A percentile compares a stretch with the other conserved stretches of the same genome.
phyloP scores from a whole-genome alignment of 352 stramenopile species.

The Globisporangium heterothallicum region DNA sequence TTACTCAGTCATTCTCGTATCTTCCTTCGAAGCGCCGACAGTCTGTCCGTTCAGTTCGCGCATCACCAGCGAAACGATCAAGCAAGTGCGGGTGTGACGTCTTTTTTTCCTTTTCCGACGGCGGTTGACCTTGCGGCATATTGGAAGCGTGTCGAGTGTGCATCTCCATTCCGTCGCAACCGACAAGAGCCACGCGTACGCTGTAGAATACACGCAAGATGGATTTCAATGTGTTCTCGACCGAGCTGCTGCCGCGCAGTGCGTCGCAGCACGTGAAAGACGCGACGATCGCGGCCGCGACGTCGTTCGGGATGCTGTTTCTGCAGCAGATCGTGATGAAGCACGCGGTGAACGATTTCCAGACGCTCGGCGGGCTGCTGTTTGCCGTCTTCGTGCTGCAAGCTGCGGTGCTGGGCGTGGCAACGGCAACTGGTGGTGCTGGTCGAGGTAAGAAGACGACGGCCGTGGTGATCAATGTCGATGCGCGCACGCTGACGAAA shows the following conservation, averaged over 20 bases:
- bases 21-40: not conserved
- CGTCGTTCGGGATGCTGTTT: slow-evolving; percentile 15
- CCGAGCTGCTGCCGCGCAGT: slow-evolving; percentile 6
- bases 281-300: slow-evolving; percentile 8
- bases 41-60: not conserved
- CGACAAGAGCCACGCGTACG: too few species aligned
- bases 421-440: not conserved
- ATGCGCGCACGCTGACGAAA: slow-evolving; percentile 15
- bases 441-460: slow-evolving; percentile 5
- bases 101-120: too few species aligned
- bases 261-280: slow-evolving; percentile 15
- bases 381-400: slow-evolving; percentile 22
- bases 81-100: too few species aligned
- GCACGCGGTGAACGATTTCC: slow-evolving; percentile 26
- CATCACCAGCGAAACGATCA: not conserved
- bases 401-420: slow-evolving; percentile 2
- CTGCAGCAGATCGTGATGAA: slow-evolving; percentile 17
- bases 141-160: too few species aligned
- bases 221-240: slow-evolving; percentile 16
- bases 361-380: slow-evolving; percentile 26
- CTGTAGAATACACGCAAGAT: not conserved
- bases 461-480: slow-evolving; percentile 1
- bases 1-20: not conserved
- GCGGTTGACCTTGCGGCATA: too few species aligned
- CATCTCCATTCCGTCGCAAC: too few species aligned